Evolutionary conservation across 768 basidiomycete species (phyloP).

Genomic region (Austroboletus eburneus): DNA sequence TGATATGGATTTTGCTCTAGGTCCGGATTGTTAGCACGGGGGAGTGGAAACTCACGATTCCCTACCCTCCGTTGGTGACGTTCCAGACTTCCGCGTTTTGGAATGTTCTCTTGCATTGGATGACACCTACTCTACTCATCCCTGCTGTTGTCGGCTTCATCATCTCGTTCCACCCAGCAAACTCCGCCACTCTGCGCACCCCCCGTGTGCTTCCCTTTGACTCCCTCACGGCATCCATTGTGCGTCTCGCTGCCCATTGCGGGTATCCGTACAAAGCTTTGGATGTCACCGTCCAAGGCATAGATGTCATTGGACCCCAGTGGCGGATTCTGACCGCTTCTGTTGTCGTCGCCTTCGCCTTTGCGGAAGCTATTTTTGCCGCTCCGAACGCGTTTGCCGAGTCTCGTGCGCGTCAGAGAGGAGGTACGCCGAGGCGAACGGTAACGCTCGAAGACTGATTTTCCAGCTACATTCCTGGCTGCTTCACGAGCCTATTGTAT

Average conservation of each 20-base stretch:
- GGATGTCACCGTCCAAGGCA: constrained; percentile 26
- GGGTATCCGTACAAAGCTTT: constrained; percentile 48
- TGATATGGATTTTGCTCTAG: too few species aligned
- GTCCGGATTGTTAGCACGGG: constrained; percentile 4
- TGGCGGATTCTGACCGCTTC: constrained; percentile 55
- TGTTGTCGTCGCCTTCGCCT: constrained; percentile 59
- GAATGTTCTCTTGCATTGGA: constrained; percentile 58
- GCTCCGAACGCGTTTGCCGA: constrained; percentile 41
- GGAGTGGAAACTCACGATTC: constrained; percentile 26
- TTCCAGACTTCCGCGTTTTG: constrained; percentile 49
- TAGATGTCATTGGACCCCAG: constrained; percentile 52
- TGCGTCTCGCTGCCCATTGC: constrained; percentile 55
- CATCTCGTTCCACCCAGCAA: constrained; percentile 57
- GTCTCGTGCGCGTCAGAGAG: constrained; percentile 23
- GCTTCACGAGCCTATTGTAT: background rate
- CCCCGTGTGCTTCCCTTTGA: constrained; percentile 41
- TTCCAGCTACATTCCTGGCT: background rate
- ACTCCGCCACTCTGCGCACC: constrained; percentile 20
- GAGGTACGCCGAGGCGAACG: constrained; percentile 19
- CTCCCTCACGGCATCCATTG: constrained; percentile 60
- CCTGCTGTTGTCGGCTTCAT: constrained; percentile 54
- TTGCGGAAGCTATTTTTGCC: constrained; percentile 57
- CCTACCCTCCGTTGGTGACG: constrained; percentile 46
- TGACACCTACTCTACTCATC: constrained; percentile 55
- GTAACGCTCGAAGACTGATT: constrained; percentile 22